A percentile compares a stretch with the other conserved stretches of the same genome.
Conservation (phyloP, 2,329 filamentous ascomycete species). For the Aspergillus candidus region DNA sequence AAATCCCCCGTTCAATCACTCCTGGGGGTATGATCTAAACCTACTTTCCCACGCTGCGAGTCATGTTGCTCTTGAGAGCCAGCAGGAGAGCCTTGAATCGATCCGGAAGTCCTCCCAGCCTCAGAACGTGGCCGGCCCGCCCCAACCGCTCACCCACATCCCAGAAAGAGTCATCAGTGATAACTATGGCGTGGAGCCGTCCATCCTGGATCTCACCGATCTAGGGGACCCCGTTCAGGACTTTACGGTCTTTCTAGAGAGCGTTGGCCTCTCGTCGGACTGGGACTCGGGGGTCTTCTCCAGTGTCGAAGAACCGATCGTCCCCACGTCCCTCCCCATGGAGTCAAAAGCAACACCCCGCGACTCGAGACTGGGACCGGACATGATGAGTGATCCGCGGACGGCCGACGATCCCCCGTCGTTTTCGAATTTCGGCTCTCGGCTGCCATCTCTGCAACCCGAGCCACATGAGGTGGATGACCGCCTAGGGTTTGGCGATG, state of each 20-base stretch:
- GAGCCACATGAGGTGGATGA: constrained; percentile 42
- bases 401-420: constrained; percentile 38
- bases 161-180: constrained; percentile 37
- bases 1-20: constrained; percentile 43
- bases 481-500: constrained; percentile 37
- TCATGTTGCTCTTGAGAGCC: constrained; percentile 44
- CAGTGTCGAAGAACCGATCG: constrained; percentile 35
- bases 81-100: constrained; percentile 37
- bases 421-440: constrained; percentile 45
- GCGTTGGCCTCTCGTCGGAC: constrained; percentile 45
- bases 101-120: constrained; percentile 31
- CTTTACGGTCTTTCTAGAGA: constrained; percentile 45
- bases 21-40: constrained; percentile 47
- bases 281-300: constrained; percentile 46
- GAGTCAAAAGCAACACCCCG: constrained; percentile 31
- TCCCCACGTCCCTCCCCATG: constrained; percentile 32
- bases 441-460: constrained; percentile 43
- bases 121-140: constrained; percentile 23
- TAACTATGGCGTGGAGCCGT: constrained; percentile 40
- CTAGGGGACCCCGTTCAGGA: constrained; percentile 45
- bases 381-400: constrained; percentile 36
- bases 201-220: constrained; percentile 42
- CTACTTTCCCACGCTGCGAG: constrained; percentile 45
- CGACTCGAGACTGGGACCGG: constrained; percentile 34
- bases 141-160: constrained; percentile 30